phyloP scores from a whole-genome alignment of 768 basidiomycete species.

The Mycena vulgaris region DNA sequence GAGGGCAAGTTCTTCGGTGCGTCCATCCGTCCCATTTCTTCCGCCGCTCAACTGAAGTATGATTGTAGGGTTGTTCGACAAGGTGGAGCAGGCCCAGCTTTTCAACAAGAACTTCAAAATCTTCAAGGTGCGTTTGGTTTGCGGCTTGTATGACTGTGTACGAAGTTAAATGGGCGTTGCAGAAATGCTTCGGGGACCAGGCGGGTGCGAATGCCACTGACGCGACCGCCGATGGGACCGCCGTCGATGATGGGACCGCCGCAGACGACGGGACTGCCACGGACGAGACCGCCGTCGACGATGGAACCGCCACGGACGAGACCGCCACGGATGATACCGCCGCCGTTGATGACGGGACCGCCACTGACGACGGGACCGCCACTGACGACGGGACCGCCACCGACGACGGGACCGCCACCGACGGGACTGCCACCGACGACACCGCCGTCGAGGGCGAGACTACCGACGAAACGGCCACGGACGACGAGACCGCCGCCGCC shows the following conservation, averaged over 20 bases:
- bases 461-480: too few relatives aligned
- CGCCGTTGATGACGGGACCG: neutral
- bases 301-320: neutral
- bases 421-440: too few relatives aligned
- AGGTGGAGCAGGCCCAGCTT: neutral
- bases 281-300: neutral
- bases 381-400: too few relatives aligned
- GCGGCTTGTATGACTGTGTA: neutral
- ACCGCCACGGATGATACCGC: neutral
- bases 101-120: slow-evolving; percentile 8
- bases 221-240: too few relatives aligned
- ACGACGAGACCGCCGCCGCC: too few relatives aligned
- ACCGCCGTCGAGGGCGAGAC: too few relatives aligned
- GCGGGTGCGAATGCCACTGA: too few relatives aligned
- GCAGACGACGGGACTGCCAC: too few relatives aligned
- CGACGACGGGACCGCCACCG: too few relatives aligned
- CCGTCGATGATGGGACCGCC: too few relatives aligned
- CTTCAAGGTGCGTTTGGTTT: neutral
- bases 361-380: too few relatives aligned
- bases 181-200: slow-evolving; percentile 35
- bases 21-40: too few relatives aligned
- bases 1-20: slow-evolving; percentile 32
- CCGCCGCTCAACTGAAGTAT: neutral
- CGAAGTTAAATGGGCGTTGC: neutral
- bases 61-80: slow-evolving; percentile 11